A percentile compares a stretch with the other conserved stretches of the same genome.
These are phyloP conservation scores for Ganoderma leucocontextum DNA, from an alignment of 1,284 basidiomycete species.

Conservation along the genomic window DNA sequence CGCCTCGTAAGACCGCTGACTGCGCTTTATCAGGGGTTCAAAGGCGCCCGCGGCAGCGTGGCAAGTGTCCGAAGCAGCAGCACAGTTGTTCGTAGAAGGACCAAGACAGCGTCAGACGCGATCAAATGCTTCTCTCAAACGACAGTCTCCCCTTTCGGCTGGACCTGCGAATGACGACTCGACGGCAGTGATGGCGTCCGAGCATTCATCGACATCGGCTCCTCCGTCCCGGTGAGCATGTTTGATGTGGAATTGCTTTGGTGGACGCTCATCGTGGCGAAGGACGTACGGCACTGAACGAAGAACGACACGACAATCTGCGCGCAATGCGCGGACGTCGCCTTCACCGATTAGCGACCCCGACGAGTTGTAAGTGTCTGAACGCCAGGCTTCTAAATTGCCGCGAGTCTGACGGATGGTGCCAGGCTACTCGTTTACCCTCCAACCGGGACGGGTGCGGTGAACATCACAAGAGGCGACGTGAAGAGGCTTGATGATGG, in stretches of 20 bases:
- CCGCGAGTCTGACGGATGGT: background rate
- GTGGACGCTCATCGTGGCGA: background rate
- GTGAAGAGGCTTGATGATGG: conserved; percentile 73
- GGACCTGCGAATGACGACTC: conserved; percentile 12
- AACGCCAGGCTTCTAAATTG: background rate
- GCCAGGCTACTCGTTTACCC: conserved; percentile 82
- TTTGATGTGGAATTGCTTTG: background rate
- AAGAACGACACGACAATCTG: conserved; percentile 28
- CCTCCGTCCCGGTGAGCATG: conserved; percentile 20
- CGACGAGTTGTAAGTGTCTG: conserved; percentile 67
- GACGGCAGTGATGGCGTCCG: background rate
- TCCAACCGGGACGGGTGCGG: conserved; percentile 69
- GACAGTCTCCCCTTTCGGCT: conserved; percentile 13
- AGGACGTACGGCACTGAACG: conserved; percentile 24
- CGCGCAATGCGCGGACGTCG: conserved; percentile 17
- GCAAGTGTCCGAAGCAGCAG: background rate
- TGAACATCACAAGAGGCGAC: conserved; percentile 85
- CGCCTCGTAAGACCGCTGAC: background rate
- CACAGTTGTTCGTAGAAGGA: background rate
- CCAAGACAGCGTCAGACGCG: background rate
- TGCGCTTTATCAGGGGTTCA: background rate
- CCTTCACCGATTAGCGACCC: conserved; percentile 49
- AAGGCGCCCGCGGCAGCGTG: background rate
- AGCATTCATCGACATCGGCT: conserved; percentile 8
- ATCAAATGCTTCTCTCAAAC: background rate